These are phyloP conservation scores for Chaetomiaceae sp. DNA, from an alignment of 2,329 filamentous ascomycete genomes.

Conservation along the genomic window DNA sequence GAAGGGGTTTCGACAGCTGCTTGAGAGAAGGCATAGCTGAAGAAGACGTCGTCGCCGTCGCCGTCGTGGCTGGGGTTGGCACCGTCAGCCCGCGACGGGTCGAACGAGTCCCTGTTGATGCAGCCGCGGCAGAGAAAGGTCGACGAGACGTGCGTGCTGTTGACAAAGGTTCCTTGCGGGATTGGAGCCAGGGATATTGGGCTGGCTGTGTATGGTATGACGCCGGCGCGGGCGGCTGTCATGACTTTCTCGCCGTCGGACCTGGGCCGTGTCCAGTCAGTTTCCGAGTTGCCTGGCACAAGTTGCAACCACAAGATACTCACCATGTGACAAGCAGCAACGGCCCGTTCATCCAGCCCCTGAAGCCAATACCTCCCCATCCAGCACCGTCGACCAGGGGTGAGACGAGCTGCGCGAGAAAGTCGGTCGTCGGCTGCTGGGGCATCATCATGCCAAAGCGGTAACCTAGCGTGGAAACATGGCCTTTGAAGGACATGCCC, in stretches of 20 bases:
- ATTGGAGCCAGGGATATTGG: constrained; percentile 38
- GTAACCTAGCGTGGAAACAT: constrained; percentile 35
- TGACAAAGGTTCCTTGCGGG: constrained; percentile 41
- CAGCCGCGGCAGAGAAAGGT: constrained; percentile 45
- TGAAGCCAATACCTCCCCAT: constrained; percentile 45
- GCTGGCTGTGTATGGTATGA: constrained; percentile 34
- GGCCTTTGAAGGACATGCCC: constrained; percentile 41
- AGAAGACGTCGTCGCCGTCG: constrained; percentile 26
- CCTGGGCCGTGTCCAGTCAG: neutral
- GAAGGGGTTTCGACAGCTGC: constrained; percentile 31
- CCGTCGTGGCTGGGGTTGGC: no score
- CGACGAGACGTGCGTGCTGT: constrained; percentile 43
- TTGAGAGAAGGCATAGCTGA: constrained; percentile 39
- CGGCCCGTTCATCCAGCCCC: constrained; percentile 39
- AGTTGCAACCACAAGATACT: neutral
- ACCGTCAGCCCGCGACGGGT: constrained; percentile 26
- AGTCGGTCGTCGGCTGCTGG: constrained; percentile 43
- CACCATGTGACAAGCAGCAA: constrained; percentile 42
- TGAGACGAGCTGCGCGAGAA: constrained; percentile 49
- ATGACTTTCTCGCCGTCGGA: constrained; percentile 28
- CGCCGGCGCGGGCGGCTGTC: constrained; percentile 28
- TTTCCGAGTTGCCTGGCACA: neutral
- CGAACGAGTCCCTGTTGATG: constrained; percentile 29
- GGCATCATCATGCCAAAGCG: constrained; percentile 48
- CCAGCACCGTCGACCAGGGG: constrained; percentile 38